Percentiles rank a stretch among this genome's conserved stretches.
Evolutionary conservation across 768 basidiomycete species (phyloP).

Genomic region (Naganishia antarctica): DNA sequence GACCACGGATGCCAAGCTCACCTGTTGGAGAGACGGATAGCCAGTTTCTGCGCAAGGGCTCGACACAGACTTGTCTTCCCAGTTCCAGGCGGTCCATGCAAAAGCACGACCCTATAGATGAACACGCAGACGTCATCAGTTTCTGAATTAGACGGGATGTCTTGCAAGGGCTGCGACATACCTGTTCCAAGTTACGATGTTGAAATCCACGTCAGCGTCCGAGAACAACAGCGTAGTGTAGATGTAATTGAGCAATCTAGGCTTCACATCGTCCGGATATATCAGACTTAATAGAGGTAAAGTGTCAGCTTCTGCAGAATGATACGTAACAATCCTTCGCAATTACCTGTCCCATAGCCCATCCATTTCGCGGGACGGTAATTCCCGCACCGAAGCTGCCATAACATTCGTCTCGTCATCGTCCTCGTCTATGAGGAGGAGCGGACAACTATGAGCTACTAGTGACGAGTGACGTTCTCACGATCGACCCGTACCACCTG

Average conservation of each 20-base stretch:
- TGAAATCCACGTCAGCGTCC: constrained; percentile 58
- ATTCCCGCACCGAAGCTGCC: constrained; percentile 82
- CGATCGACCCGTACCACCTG: constrained; percentile 27
- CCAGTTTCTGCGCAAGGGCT: constrained; percentile 89
- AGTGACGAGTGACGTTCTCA: background rate
- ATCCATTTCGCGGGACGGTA: constrained; percentile 77
- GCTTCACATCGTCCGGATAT: constrained; percentile 75
- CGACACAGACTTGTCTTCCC: constrained; percentile 94
- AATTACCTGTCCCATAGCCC: constrained; percentile 69
- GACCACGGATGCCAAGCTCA: no score
- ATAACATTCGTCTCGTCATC: constrained; percentile 69
- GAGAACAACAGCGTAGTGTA: constrained; percentile 89
- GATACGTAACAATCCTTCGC: no score
- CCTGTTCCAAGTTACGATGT: constrained; percentile 92
- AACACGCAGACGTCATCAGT: constrained; percentile 14
- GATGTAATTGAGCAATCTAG: constrained; percentile 84
- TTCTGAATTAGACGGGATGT: background rate
- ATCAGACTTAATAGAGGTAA: constrained; percentile 57
- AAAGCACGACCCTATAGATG: constrained; percentile 63
- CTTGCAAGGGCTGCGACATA: constrained; percentile 30
- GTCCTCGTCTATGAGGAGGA: constrained; percentile 49
- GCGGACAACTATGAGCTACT: background rate
- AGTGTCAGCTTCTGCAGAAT: background rate
- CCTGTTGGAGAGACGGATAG: constrained; percentile 82
- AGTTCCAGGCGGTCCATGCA: constrained; percentile 96